Evolutionary conservation across 345 rosid species (phyloP).

Genomic region (Camelina sativa): DNA sequence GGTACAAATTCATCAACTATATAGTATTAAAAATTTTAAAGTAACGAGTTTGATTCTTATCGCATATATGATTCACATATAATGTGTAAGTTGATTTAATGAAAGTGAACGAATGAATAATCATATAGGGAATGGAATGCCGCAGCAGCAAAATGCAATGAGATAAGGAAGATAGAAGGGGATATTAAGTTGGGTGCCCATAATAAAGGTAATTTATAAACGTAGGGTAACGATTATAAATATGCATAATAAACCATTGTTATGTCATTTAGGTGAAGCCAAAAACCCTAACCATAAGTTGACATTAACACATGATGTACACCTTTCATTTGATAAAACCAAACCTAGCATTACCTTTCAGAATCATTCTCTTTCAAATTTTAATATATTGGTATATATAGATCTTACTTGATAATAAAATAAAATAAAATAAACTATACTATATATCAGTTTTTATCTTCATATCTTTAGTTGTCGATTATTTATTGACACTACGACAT

Average conservation of each 20-base stretch:
- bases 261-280: not conserved
- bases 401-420: not conserved
- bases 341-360: not conserved
- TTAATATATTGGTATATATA: not conserved
- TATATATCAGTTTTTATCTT: not conserved
- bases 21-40: no score
- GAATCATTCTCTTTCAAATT: not conserved
- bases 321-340: not conserved
- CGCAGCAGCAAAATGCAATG: slow-evolving; percentile 75
- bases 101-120: not conserved
- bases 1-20: not conserved
- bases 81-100: not conserved
- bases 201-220: slow-evolving; percentile 54
- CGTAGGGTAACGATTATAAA: not conserved
- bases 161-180: slow-evolving; percentile 66
- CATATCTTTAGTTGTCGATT: not conserved
- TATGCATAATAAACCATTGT: not conserved
- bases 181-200: slow-evolving; percentile 49
- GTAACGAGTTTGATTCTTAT: not conserved
- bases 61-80: not conserved
- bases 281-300: slow-evolving; percentile 19
- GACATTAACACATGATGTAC: not conserved
- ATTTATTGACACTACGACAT: not conserved
- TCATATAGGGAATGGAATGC: slow-evolving; percentile 80
- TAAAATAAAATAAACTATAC: no score